A percentile compares a stretch with the other conserved stretches of the same genome.
Conservation (phyloP, 2,329 filamentous ascomycete species). For the Cryphonectria nitschkei region DNA sequence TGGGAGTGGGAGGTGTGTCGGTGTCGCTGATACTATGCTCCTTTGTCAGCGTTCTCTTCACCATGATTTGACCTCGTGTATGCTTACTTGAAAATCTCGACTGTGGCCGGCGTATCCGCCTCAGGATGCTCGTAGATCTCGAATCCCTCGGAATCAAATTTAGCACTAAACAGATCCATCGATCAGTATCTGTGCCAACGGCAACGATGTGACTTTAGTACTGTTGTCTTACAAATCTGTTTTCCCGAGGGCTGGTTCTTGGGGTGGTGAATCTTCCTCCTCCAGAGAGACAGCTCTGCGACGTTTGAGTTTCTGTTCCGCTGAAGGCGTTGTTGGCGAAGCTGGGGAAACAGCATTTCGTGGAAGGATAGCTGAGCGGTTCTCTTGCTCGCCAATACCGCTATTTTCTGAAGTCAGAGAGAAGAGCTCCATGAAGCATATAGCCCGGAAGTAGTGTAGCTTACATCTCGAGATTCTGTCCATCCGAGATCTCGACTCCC, state of each 20-base stretch:
- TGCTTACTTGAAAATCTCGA: slow-evolving; percentile 19
- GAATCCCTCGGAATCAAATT: neutral
- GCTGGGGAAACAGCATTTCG: neutral
- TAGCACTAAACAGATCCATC: neutral
- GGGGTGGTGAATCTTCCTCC: neutral
- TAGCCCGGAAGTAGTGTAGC: neutral
- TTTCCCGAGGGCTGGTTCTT: neutral
- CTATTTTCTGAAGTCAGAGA: neutral
- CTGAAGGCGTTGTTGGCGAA: neutral
- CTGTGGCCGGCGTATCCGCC: slow-evolving; percentile 13
- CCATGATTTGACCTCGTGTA: neutral
- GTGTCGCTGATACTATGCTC: slow-evolving; percentile 10
- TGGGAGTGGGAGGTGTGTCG: neutral
- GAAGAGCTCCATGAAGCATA: neutral
- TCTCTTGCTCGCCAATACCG: neutral
- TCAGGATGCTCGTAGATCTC: neutral
- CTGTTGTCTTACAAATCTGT: neutral
- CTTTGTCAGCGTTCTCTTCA: neutral
- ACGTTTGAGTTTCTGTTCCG: slow-evolving; percentile 3
- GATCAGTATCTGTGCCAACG: neutral
- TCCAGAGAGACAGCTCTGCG: slow-evolving; percentile 1
- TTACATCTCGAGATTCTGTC: neutral
- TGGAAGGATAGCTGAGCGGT: neutral
- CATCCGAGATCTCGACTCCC: neutral
- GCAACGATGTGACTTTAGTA: too few species aligned